Percentiles rank a stretch among this genome's conserved stretches.
These are phyloP conservation scores for Fusarium concolor DNA, from an alignment of 2,329 filamentous ascomycete genomes.

Conservation along the genomic window DNA sequence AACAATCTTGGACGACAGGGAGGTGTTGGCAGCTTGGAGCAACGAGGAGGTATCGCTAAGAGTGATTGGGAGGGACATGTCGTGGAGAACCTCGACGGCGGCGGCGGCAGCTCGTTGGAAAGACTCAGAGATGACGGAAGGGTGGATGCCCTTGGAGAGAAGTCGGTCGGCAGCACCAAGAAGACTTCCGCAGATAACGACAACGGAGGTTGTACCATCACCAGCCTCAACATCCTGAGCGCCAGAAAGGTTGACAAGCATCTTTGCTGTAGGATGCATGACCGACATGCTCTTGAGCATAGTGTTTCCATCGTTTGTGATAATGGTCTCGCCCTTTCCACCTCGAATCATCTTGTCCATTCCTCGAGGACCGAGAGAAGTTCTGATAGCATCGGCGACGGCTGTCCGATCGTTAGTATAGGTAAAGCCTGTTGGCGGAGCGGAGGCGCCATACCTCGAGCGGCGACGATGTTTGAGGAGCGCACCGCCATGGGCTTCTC, in stretches of 20 bases:
- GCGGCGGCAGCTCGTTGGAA: conserved; percentile 95
- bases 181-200: conserved; percentile 96
- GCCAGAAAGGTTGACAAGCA: conserved; percentile 96
- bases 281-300: conserved; percentile 99
- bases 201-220: conserved; percentile 97
- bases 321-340: conserved; percentile 96
- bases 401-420: conserved; percentile 63
- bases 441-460: conserved; percentile 74
- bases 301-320: conserved; percentile 99
- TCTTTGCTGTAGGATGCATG: conserved; percentile 99
- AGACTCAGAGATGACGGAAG: conserved; percentile 95
- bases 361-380: conserved; percentile 92
- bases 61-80: conserved; percentile 94
- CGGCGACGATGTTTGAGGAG: conserved; percentile 95
- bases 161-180: conserved; percentile 93
- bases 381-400: conserved; percentile 97
- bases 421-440: conserved; percentile 1
- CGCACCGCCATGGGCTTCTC: conserved; percentile 99
- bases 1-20: conserved; percentile 97
- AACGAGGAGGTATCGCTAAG: conserved; percentile 89
- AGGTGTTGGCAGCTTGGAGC: conserved; percentile 96
- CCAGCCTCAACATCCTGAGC: conserved; percentile 98
- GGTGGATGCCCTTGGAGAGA: conserved; percentile 93
- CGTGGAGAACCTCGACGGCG: conserved; percentile 88
- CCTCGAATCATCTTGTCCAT: conserved; percentile 99